Evolutionary conservation across 2,329 filamentous ascomycete genomes (phyloP).

Genomic region (Neobulgaria alba): DNA sequence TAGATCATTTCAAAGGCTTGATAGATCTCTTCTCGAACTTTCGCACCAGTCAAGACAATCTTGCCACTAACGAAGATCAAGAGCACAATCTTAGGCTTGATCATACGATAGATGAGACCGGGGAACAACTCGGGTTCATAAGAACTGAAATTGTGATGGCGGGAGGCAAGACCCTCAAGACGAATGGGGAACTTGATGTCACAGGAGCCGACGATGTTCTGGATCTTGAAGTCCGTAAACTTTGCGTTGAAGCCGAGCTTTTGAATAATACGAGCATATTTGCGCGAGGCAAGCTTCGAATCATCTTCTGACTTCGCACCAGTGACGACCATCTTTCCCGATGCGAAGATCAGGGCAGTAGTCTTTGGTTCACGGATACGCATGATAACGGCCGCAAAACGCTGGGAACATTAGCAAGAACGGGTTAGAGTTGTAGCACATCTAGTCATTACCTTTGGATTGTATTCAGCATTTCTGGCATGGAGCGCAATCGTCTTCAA

Average conservation of each 20-base stretch:
- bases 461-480: conserved; percentile 97
- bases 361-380: conserved; percentile 99
- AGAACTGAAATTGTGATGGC: conserved; percentile 98
- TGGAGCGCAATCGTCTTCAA: conserved; percentile 98
- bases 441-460: conserved; percentile 70
- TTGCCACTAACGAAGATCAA: conserved; percentile 97
- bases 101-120: conserved; percentile 99
- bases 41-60: conserved; percentile 95
- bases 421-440: conserved; percentile 35
- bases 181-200: conserved; percentile 99
- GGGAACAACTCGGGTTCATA: conserved; percentile 98
- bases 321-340: conserved; percentile 98
- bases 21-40: conserved; percentile 97
- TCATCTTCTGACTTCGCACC: conserved; percentile 98
- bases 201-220: conserved; percentile 97
- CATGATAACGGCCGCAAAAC: conserved; percentile 99
- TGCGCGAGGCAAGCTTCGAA: conserved; percentile 90
- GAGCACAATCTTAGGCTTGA: conserved; percentile 98
- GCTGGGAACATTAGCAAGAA: conserved; percentile 47
- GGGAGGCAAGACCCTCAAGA: conserved; percentile 86
- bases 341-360: conserved; percentile 94
- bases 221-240: conserved; percentile 99
- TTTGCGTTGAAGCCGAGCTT: conserved; percentile 99
- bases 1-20: conserved; percentile 97
- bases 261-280: conserved; percentile 98